Base-by-base conservation (phyloP, 345 rosid species). In the Brassica rapa region DNA sequence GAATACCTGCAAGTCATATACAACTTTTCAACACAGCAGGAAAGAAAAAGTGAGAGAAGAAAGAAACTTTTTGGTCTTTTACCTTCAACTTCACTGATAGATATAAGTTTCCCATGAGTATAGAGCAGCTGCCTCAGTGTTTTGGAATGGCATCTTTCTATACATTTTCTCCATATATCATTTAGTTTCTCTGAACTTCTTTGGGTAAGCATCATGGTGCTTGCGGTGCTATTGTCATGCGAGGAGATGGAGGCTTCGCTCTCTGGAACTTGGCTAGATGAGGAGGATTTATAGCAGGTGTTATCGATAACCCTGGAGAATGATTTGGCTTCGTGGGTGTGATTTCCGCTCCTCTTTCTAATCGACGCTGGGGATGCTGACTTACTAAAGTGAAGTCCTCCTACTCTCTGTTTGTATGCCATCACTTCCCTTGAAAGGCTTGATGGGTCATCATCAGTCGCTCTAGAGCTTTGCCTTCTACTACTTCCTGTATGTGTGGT, bases 61-160 rank as follows among this genome's bases (percentile, higher is more conserved):
- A 41, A 66, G 9, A 59, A 82, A 60, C 35, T 24, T 51, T 35
- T 23, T 35, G 56, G 60, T 16, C 15, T 60, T 80, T 68, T 86
- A 91, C 99, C 98, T 86, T 91, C 93, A 32, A 85, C 86, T 83
- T 93, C 97, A 76, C 94, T 79, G 70, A 91, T 85, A 25, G 98
- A 91, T 76, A 90, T 82, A 78, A 95, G 96, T 86, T 84, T 93
- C 78, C 93, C 96, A 79, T 95, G 87, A 41, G 86, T 82, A 82
- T 70, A 88, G 43, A 95, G 88, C 11, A 95, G 87, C 83, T 89
- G 94, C 83, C 89, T 87, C 73, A 95, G 74, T 62, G 98, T 93
- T 84, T 91, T 93, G 8, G 98, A 95, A 83, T 95, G 99, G 76
- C 99, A 95, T 82, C 79, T 91, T 67, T 86, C 91, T 72, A 95